phyloP scores from a whole-genome alignment of 106 monocot genomes.

The Alisma plantagoaquatica region DNA sequence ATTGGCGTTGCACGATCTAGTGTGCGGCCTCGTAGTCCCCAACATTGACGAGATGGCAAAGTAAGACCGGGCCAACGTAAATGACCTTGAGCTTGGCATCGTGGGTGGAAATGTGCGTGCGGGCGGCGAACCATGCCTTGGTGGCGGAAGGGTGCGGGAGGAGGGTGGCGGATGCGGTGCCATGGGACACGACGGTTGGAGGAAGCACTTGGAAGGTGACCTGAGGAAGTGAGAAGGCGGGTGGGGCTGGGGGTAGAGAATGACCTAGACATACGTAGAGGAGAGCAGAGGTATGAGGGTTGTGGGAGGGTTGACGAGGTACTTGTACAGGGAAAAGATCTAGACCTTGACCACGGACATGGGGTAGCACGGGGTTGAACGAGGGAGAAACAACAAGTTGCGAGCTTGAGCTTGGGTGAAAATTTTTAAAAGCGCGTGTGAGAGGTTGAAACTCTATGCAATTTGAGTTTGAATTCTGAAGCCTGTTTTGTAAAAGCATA shows the following conservation, averaged over 20 bases:
- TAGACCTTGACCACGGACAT: constrained; percentile 77
- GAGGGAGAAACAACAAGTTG: no score
- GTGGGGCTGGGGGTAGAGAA: constrained; percentile 18
- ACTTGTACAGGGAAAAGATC: constrained; percentile 47
- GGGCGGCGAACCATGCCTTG: constrained; percentile 12
- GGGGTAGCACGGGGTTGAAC: no score
- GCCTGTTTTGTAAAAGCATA: no score
- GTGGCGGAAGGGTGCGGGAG: constrained; percentile 9
- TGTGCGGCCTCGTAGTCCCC: constrained; percentile 22
- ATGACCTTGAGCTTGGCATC: constrained; percentile 33
- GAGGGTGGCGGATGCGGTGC: no score
- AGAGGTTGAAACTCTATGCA: no score
- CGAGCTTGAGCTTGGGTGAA: no score
- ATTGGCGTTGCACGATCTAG: constrained; percentile 24
- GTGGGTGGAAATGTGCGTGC: constrained; percentile 1
- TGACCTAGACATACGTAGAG: constrained; percentile 12
- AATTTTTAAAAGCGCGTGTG: no score
- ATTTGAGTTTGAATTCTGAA: no score
- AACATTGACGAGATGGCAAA: constrained; percentile 16
- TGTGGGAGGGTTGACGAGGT: constrained; percentile 63
- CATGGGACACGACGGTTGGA: no score
- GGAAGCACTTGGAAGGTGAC: no score
- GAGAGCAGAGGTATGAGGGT: constrained; percentile 44
- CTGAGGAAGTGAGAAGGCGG: no score
- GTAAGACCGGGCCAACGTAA: constrained; percentile 33